phyloP scores from a whole-genome alignment of 192 early-diverging fungal genomes.

The Gryganskiella cystojenkinii region DNA sequence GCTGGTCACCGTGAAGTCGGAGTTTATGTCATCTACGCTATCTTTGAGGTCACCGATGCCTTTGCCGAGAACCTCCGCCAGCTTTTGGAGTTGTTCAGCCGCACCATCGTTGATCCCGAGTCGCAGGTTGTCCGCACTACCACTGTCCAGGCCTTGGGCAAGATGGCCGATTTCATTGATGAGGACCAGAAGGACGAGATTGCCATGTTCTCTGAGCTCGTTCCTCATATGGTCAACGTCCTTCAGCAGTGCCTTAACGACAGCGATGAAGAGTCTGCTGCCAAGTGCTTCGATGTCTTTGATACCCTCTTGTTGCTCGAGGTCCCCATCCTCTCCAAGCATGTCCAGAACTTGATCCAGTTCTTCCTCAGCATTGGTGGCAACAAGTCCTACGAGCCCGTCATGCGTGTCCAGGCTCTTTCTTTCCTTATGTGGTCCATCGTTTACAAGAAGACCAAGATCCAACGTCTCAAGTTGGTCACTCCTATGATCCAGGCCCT shows the following conservation, averaged over 20 bases:
- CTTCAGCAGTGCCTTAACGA: constrained; percentile 80
- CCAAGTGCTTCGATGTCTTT: constrained; percentile 89
- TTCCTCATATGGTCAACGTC: constrained; percentile 89
- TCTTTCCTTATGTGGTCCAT: constrained; percentile 85
- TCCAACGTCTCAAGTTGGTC: constrained; percentile 87
- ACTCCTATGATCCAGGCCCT: constrained; percentile 79
- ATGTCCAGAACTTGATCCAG: constrained; percentile 82
- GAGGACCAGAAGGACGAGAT: constrained; percentile 74
- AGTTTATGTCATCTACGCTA: constrained; percentile 84
- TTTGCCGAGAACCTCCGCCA: constrained; percentile 70
- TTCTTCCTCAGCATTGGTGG: constrained; percentile 81
- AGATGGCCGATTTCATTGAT: constrained; percentile 86
- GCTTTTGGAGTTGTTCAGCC: constrained; percentile 80
- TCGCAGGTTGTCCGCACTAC: constrained; percentile 83
- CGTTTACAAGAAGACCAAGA: constrained; percentile 85
- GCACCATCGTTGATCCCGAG: constrained; percentile 84
- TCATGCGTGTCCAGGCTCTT: constrained; percentile 80
- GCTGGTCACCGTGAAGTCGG: constrained; percentile 88
- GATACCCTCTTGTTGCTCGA: constrained; percentile 85
- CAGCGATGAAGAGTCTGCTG: constrained; percentile 80
- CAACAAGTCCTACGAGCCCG: constrained; percentile 76
- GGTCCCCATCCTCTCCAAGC: constrained; percentile 80
- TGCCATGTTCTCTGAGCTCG: constrained; percentile 75
- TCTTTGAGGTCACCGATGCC: constrained; percentile 87
- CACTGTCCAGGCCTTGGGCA: constrained; percentile 82